Conservation (phyloP, 1,139 yeast genomes). For the Sugiyamaella novakii region DNA sequence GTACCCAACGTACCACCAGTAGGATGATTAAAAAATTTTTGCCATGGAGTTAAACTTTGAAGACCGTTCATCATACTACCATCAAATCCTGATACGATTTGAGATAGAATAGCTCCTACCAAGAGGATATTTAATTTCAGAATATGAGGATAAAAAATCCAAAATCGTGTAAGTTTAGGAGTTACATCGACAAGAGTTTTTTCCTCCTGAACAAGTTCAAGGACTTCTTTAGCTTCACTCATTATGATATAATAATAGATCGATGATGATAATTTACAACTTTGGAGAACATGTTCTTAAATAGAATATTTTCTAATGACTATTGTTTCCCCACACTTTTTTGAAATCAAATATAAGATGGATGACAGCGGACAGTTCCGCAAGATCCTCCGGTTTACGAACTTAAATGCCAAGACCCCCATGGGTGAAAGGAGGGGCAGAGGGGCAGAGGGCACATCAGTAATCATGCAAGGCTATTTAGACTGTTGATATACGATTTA, state of each 20-base stretch:
- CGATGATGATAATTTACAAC: not conserved
- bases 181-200: slow-evolving; percentile 28
- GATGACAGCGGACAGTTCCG: slow-evolving; percentile 4
- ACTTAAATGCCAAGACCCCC: not conserved
- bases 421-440: not conserved
- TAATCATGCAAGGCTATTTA: too few species aligned
- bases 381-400: not conserved
- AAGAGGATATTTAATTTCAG: slow-evolving; percentile 44
- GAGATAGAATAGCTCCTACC: slow-evolving; percentile 45
- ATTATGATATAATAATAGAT: not conserved
- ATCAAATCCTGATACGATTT: slow-evolving; percentile 44
- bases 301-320: not conserved
- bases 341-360: not conserved
- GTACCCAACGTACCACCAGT: slow-evolving; percentile 28
- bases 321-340: slow-evolving; percentile 8
- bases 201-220: slow-evolving; percentile 24
- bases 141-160: slow-evolving; percentile 46
- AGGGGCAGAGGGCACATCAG: not conserved
- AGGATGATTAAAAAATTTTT: slow-evolving; percentile 27
- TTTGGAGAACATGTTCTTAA: slow-evolving; percentile 1
- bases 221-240: slow-evolving; percentile 20
- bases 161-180: slow-evolving; percentile 41
- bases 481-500: too few species aligned
- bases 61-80: slow-evolving; percentile 28
- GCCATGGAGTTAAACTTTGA: slow-evolving; percentile 23